Evolutionary conservation across 441 rosid species (phyloP), one percentile per base, ranked within the genome.

Genomic region (Erodium texanum): DNA sequence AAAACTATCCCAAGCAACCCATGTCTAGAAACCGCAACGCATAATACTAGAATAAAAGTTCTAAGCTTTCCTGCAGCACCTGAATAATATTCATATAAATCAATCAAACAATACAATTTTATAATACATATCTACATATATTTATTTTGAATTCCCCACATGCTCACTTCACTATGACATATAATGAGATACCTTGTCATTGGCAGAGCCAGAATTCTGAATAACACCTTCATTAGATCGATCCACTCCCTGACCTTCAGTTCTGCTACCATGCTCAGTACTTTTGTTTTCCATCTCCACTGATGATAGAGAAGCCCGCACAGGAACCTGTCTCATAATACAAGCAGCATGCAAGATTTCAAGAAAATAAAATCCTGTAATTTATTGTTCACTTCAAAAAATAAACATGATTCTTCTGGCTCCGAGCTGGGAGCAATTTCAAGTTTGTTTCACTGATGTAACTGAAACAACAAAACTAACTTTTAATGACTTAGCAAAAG

Each of bases 201-300:
- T 69, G 66, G 69, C 81, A 19, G 4, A 66, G 62, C 66, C 81
- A 72, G 83, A 79, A 76, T 65, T 75, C 18, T 66, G 77, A 70
- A 41, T 20, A 11, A 74, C 80, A 74, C 73, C 68, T 54, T 41
- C 68, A 68, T 11, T 68, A 68, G 75, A 81, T 74, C 64, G 58
- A 58, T 67, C 76, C 9, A 11, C 77, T 66, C 65, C 74, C 16
- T 65, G 76, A 16, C 45, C 77, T 65, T 70, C 56, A 62, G 65
- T 72, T 73, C 70, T 73, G 68, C 79, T 80, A 70, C 68, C 79
- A 52, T 45, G 74, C 61, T 63, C 65, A 29, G 43, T 66, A 65
- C 83, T 80, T 73, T 71, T 83, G 62, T 66, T 74, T 62, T 66
- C 78, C 66, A 75, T 66, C 77, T 80, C 81, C 76, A 86, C 85